Percentiles rank a stretch among this genome's conserved stretches.
These are phyloP conservation scores for Pseudogymnoascus sp. DNA, from an alignment of 2,329 filamentous ascomycete species.

Conservation along the genomic window DNA sequence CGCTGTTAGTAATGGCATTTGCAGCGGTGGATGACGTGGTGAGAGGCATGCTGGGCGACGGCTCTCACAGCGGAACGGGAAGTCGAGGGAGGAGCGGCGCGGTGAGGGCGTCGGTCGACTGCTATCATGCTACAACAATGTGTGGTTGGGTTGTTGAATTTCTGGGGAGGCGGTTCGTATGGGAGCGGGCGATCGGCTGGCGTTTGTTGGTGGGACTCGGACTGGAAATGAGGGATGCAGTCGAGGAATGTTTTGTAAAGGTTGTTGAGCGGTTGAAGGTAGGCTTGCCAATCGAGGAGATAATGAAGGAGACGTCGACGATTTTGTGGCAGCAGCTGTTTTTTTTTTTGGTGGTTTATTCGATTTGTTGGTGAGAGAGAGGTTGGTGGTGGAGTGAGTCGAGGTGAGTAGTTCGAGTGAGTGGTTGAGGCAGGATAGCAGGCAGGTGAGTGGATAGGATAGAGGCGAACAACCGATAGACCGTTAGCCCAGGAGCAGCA, in stretches of 20 bases:
- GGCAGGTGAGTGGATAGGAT: not conserved
- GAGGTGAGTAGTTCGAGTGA: not conserved
- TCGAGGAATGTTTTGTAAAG: not conserved
- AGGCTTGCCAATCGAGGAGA: not conserved
- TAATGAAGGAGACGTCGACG: not conserved
- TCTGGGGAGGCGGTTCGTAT: not conserved
- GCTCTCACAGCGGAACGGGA: not conserved
- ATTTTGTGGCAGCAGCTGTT: slow-evolving; percentile 3
- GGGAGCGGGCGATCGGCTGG: not conserved
- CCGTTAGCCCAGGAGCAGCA: not conserved
- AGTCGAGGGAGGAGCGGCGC: not conserved
- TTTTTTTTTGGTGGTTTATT: not conserved
- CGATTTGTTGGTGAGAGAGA: not conserved
- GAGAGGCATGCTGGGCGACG: slow-evolving; percentile 21
- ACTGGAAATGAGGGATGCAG: not conserved
- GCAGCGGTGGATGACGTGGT: slow-evolving; percentile 23
- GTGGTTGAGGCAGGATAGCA: not conserved
- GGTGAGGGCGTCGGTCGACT: not conserved
- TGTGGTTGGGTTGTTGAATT: not conserved
- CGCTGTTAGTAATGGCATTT: slow-evolving; percentile 21
- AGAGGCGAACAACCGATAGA: not conserved
- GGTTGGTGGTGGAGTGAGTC: not conserved
- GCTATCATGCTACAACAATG: not conserved
- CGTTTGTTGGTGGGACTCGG: not conserved
- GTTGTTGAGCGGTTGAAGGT: not conserved